Evolutionary conservation across 169 alveolate species (phyloP).

Genomic region (Plasmodium chabaudi): DNA sequence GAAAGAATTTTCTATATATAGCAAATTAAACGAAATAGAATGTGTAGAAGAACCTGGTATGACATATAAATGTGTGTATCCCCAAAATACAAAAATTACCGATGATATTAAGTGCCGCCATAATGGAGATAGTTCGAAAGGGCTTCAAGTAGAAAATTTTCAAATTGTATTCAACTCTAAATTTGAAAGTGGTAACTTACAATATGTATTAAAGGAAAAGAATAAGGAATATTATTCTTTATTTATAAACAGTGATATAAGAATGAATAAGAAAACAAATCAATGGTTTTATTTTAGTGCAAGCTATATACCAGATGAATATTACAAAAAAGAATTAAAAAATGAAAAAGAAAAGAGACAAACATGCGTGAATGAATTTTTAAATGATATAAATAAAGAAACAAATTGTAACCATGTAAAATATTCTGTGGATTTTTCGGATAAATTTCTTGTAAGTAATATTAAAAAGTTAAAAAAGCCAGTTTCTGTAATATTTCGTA

Average conservation of each 20-base stretch:
- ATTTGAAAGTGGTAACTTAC: constrained; percentile 58
- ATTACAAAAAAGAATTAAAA: constrained; percentile 16
- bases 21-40: constrained; percentile 6
- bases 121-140: constrained; percentile 15
- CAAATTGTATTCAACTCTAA: constrained; percentile 31
- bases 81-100: neutral
- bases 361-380: constrained; percentile 12
- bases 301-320: constrained; percentile 45
- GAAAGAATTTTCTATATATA: neutral
- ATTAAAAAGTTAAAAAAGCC: constrained; percentile 36
- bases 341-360: constrained; percentile 10
- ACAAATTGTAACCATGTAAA: neutral
- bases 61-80: constrained; percentile 35
- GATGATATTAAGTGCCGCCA: neutral
- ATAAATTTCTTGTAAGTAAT: constrained; percentile 27
- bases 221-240: constrained; percentile 40
- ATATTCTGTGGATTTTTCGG: constrained; percentile 32
- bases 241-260: constrained; percentile 28
- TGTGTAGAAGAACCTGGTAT: constrained; percentile 47
- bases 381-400: constrained; percentile 37
- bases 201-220: constrained; percentile 49
- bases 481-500: constrained; percentile 44
- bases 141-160: neutral
- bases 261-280: constrained; percentile 56
- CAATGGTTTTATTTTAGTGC: constrained; percentile 77